Evolutionary conservation across 2,329 filamentous ascomycete species (phyloP).

Genomic region (Penicillium sp.): DNA sequence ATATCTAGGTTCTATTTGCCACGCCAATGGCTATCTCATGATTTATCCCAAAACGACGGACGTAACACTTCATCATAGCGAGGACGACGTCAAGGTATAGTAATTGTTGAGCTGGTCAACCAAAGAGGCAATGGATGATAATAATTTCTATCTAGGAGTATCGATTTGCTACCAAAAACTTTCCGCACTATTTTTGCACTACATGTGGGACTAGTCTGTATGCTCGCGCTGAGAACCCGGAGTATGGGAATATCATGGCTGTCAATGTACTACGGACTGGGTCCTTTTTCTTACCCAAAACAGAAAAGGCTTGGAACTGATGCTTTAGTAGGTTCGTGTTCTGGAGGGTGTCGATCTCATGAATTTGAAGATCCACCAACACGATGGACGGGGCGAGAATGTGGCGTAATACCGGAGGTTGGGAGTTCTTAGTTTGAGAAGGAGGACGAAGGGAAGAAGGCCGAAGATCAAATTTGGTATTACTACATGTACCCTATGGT

Average conservation of each 20-base stretch:
- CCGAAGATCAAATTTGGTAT: neutral
- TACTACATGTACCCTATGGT: too few relatives aligned
- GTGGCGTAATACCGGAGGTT: neutral
- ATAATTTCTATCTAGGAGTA: slow-evolving; percentile 24
- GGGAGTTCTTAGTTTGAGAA: neutral
- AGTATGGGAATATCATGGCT: slow-evolving; percentile 26
- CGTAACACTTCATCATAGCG: slow-evolving; percentile 24
- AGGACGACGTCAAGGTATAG: slow-evolving; percentile 27
- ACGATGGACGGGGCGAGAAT: slow-evolving; percentile 15
- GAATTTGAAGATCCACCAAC: slow-evolving; percentile 30
- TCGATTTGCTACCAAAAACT: slow-evolving; percentile 29
- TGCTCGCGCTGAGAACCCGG: slow-evolving; percentile 20
- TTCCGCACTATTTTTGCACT: slow-evolving; percentile 36
- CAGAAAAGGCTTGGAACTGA: neutral
- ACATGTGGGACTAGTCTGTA: slow-evolving; percentile 37
- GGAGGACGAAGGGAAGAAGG: neutral
- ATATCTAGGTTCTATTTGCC: slow-evolving; percentile 34
- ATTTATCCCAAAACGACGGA: slow-evolving; percentile 29
- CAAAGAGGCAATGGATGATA: neutral
- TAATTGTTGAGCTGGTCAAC: neutral
- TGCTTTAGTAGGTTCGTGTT: slow-evolving; percentile 26
- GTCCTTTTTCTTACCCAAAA: neutral
- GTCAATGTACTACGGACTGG: slow-evolving; percentile 30
- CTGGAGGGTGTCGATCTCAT: slow-evolving; percentile 31
- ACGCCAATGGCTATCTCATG: slow-evolving; percentile 35